Evolutionary conservation across 106 monocot genomes (phyloP).

Genomic region (Dendrobium officinale): DNA sequence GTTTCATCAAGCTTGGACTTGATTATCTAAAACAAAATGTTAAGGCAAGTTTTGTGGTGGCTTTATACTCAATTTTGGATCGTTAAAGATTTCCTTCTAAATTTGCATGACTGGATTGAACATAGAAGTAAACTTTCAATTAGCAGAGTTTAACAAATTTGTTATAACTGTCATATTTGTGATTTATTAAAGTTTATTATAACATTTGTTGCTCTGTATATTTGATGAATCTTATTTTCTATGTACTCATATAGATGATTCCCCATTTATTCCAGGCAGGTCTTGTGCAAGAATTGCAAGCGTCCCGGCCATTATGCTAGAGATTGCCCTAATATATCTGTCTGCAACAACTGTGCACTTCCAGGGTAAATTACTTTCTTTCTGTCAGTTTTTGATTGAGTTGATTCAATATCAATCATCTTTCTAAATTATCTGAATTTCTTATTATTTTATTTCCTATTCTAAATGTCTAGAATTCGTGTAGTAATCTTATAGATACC

Average conservation of each 20-base stretch:
- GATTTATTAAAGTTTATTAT: not conserved
- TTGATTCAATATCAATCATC: not conserved
- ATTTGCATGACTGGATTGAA: not conserved
- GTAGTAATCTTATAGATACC: not conserved
- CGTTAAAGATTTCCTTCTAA: not conserved
- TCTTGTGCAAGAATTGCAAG: conserved; percentile 80
- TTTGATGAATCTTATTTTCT: not conserved
- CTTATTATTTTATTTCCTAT: not conserved
- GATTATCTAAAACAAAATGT: not conserved
- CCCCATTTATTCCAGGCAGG: conserved; percentile 18
- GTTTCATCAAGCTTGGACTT: not conserved
- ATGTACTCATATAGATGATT: not conserved
- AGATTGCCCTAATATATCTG: conserved; percentile 73
- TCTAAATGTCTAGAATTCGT: not conserved
- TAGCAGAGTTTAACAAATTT: not conserved
- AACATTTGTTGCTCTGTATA: not conserved
- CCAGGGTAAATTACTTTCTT: conserved; percentile 51
- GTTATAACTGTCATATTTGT: not conserved
- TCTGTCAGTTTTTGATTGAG: not conserved
- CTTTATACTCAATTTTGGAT: not conserved
- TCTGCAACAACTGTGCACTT: conserved; percentile 89
- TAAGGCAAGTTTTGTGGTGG: not conserved
- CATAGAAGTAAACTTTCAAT: not conserved
- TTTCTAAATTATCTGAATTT: conserved; percentile 1
- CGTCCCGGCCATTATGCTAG: conserved; percentile 85